Percentiles rank a stretch among this genome's conserved stretches.
Evolutionary conservation across 306 rosid genomes (phyloP).

Genomic region (Medicago ruthenica): DNA sequence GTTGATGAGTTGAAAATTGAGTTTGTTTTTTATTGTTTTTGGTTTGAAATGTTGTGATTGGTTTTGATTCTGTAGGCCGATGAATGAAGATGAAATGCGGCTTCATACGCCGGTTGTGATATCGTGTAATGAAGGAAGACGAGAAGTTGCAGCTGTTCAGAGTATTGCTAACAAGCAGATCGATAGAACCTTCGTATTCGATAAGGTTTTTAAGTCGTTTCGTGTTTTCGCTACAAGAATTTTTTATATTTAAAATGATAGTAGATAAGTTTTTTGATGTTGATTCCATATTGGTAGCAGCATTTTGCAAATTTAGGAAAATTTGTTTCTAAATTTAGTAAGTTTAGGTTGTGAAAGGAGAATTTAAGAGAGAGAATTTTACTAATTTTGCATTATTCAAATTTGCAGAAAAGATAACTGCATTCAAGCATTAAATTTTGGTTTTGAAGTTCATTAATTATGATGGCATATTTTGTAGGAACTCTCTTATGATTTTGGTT

Average conservation of each 20-base stretch:
- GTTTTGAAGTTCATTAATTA: slow-evolving; percentile 21
- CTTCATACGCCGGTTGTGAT: slow-evolving; percentile 93
- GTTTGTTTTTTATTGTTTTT: not conserved
- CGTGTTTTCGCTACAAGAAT: not conserved
- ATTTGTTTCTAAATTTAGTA: slow-evolving; percentile 3
- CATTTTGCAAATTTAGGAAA: not conserved
- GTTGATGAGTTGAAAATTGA: slow-evolving; percentile 12
- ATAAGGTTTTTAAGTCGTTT: slow-evolving; percentile 63
- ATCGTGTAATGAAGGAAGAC: slow-evolving; percentile 80
- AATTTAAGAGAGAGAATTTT: slow-evolving; percentile 22
- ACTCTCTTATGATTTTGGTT: slow-evolving; percentile 43
- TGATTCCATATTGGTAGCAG: slow-evolving; percentile 20
- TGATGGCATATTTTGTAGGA: slow-evolving; percentile 9
- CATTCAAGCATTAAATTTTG: slow-evolving; percentile 35
- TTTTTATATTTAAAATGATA: not conserved
- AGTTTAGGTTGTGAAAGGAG: not conserved
- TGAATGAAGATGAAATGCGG: slow-evolving; percentile 89
- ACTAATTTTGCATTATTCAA: slow-evolving; percentile 9
- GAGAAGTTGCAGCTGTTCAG: slow-evolving; percentile 90
- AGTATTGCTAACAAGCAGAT: slow-evolving; percentile 97
- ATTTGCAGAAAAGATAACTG: slow-evolving; percentile 16
- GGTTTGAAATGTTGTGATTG: slow-evolving; percentile 30
- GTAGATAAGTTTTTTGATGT: not conserved
- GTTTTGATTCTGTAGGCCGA: slow-evolving; percentile 66
- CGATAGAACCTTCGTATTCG: slow-evolving; percentile 91